Evolutionary conservation across 768 basidiomycete genomes (phyloP).

Genomic region (Mycena amicta): DNA sequence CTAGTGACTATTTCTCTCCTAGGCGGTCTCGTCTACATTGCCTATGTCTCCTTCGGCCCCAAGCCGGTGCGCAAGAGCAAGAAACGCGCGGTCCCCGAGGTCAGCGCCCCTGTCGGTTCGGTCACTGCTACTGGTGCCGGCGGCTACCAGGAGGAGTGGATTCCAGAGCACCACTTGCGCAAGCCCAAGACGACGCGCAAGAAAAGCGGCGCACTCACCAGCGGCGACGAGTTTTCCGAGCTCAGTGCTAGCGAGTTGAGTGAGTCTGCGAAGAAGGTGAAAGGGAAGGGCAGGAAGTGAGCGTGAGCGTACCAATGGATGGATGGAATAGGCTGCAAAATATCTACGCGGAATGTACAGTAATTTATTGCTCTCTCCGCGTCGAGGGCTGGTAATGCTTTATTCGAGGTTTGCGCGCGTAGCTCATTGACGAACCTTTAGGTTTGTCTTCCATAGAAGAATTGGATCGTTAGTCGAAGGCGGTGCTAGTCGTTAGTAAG

Average conservation of each 20-base stretch:
- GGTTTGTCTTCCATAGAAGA: too few species aligned
- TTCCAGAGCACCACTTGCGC: slow-evolving; percentile 85
- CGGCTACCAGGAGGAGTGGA: slow-evolving; percentile 89
- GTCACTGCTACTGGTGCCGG: slow-evolving; percentile 67
- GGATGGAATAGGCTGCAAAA: neutral
- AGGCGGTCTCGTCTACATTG: slow-evolving; percentile 63
- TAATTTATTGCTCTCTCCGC: neutral
- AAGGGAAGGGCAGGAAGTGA: slow-evolving; percentile 56
- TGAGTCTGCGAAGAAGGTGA: slow-evolving; percentile 54
- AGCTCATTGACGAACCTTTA: too few species aligned
- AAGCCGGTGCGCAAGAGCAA: slow-evolving; percentile 55
- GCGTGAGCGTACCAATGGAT: neutral
- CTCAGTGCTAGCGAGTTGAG: slow-evolving; percentile 68
- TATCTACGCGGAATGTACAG: slow-evolving; percentile 1
- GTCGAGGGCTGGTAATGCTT: neutral
- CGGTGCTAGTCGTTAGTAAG: too few species aligned
- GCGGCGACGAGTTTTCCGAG: slow-evolving; percentile 56
- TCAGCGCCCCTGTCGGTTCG: slow-evolving; percentile 57
- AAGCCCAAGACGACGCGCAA: slow-evolving; percentile 58
- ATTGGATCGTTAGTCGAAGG: too few species aligned
- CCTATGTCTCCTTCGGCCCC: slow-evolving; percentile 66
- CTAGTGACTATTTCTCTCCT: slow-evolving; percentile 65
- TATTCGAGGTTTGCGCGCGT: too few species aligned
- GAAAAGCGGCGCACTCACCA: slow-evolving; percentile 47
- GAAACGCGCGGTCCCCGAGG: slow-evolving; percentile 43